Conservation (phyloP, 495 filamentous ascomycete genomes). For the Aspergillus avenaceus region DNA sequence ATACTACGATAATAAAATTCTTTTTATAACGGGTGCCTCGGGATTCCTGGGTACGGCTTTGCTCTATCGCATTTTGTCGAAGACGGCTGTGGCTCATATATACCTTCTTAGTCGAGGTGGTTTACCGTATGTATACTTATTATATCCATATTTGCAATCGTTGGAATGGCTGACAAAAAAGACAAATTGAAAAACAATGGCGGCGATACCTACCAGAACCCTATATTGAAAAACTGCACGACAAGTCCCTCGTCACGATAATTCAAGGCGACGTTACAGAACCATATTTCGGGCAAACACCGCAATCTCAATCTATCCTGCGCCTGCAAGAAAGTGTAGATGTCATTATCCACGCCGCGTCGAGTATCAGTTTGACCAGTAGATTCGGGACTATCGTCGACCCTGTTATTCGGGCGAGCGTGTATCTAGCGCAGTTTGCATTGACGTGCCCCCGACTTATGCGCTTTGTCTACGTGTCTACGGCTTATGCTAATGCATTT, state of each 20-base stretch:
- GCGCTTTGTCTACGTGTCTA: constrained; percentile 19
- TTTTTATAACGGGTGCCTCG: constrained; percentile 16
- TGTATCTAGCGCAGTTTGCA: constrained; percentile 1
- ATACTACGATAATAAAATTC: constrained; percentile 5
- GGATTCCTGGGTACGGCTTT: constrained; percentile 19
- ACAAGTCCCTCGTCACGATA: background rate
- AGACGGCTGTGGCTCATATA: background rate
- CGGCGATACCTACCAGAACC: constrained; percentile 2
- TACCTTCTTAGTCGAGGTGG: constrained; percentile 17
- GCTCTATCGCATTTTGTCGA: constrained; percentile 5
- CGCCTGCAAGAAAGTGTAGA: constrained; percentile 2
- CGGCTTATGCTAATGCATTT: constrained; percentile 15
- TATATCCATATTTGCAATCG: background rate
- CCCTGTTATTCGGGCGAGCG: constrained; percentile 5
- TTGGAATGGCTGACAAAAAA: background rate
- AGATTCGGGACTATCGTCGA: background rate
- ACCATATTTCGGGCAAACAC: background rate
- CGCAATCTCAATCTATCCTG: too few species aligned
- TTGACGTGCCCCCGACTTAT: constrained; percentile 1
- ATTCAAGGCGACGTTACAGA: constrained; percentile 8
- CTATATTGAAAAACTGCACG: background rate
- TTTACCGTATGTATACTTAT: constrained; percentile 1
- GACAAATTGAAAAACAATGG: constrained; percentile 4
- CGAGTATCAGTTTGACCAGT: constrained; percentile 17
- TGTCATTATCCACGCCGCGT: constrained; percentile 21